Percentiles rank a stretch among this genome's conserved stretches.
These are phyloP conservation scores for Zelopaecilomyces penicillatus DNA, from an alignment of 2,329 filamentous ascomycete species.

Conservation along the genomic window DNA sequence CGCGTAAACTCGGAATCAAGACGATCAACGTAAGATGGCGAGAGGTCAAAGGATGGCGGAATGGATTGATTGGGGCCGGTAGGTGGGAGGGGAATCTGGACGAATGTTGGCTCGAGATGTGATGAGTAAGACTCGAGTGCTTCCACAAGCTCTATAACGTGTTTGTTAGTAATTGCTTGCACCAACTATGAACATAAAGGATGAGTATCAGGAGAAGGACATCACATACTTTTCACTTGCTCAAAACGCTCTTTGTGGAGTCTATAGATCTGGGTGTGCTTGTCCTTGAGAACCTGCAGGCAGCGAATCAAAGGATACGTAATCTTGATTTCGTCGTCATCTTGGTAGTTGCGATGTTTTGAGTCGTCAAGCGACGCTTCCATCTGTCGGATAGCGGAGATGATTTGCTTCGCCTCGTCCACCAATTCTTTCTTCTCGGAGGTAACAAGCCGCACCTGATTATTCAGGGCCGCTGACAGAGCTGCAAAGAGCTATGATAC, in stretches of 20 bases:
- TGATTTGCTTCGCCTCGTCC: slow-evolving; percentile 80
- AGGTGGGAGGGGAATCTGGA: slow-evolving; percentile 77
- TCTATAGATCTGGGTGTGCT: slow-evolving; percentile 69
- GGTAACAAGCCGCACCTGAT: slow-evolving; percentile 76
- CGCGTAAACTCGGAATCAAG: slow-evolving; percentile 87
- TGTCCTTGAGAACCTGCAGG: slow-evolving; percentile 73
- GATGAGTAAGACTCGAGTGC: slow-evolving; percentile 94
- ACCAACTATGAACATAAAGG: no score
- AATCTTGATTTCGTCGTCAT: slow-evolving; percentile 62
- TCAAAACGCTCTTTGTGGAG: slow-evolving; percentile 88
- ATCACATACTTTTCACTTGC: slow-evolving; percentile 76
- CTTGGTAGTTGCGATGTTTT: slow-evolving; percentile 55
- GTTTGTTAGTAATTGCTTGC: no score
- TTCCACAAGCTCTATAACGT: slow-evolving; percentile 68
- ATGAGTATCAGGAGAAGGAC: not conserved
- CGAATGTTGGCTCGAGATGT: slow-evolving; percentile 83
- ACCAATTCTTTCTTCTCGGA: slow-evolving; percentile 83
- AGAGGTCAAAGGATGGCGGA: slow-evolving; percentile 84
- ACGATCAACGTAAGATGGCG: slow-evolving; percentile 73
- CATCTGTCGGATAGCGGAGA: slow-evolving; percentile 87
- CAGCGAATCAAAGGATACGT: slow-evolving; percentile 79
- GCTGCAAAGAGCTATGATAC: slow-evolving; percentile 70
- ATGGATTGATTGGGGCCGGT: slow-evolving; percentile 68
- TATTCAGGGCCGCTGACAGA: slow-evolving; percentile 83
- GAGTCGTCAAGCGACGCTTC: slow-evolving; percentile 78